phyloP scores from a whole-genome alignment of 805 yeast species.

The Yarrowia divulgata region DNA sequence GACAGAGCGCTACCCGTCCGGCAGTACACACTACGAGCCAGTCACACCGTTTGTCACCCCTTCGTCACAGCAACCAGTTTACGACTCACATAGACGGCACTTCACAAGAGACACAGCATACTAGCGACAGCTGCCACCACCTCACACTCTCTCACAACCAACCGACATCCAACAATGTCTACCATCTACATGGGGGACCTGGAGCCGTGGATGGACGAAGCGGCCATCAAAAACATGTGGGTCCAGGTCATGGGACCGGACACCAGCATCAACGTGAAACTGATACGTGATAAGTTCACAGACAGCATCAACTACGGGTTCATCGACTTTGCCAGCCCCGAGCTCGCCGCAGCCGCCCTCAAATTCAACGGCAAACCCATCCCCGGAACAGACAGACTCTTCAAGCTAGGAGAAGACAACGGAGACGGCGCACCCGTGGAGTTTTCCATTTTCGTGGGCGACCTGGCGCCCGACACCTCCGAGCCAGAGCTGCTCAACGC shows the following conservation, averaged over 20 bases:
- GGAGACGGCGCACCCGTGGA: constrained; percentile 55
- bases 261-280: constrained; percentile 68
- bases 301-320: constrained; percentile 80
- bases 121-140: background rate
- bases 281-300: constrained; percentile 68
- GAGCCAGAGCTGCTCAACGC: constrained; percentile 69
- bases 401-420: constrained; percentile 60
- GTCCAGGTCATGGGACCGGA: constrained; percentile 56
- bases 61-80: background rate
- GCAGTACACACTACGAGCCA: background rate
- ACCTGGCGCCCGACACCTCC: constrained; percentile 73
- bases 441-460: constrained; percentile 84
- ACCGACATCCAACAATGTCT: constrained; percentile 7
- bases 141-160: background rate
- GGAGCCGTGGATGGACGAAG: constrained; percentile 84
- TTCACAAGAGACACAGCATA: background rate
- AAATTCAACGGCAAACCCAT: constrained; percentile 71
- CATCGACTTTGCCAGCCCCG: constrained; percentile 69
- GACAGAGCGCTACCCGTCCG: background rate
- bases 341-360: constrained; percentile 70
- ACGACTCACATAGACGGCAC: background rate
- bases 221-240: constrained; percentile 73
- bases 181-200: constrained; percentile 78
- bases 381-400: constrained; percentile 64
- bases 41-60: background rate